Percentiles rank a stretch among this genome's conserved stretches.
Conservation (phyloP, 352 stramenopile genomes). For the Phytophthora cryptogea region DNA sequence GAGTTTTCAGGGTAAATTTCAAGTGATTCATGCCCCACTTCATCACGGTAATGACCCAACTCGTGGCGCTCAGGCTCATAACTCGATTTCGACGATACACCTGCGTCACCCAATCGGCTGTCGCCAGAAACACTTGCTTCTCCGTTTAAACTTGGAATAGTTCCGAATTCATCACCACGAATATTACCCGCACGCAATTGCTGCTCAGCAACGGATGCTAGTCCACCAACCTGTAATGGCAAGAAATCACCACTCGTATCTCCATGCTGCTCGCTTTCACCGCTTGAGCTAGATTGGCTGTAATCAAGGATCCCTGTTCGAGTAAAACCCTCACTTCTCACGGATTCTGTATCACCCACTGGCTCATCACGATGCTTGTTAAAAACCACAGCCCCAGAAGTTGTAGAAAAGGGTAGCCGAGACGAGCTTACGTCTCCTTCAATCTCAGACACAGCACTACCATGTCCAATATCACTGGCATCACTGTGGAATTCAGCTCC, state of each 20-base stretch:
- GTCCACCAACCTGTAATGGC: background rate
- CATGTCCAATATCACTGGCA: background rate
- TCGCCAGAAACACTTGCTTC: background rate
- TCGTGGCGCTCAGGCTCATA: conserved; percentile 1
- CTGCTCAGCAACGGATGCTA: background rate
- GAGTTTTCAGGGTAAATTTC: background rate
- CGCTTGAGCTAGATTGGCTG: background rate
- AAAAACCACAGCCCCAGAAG: background rate
- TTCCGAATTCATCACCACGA: background rate
- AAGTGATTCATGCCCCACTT: conserved; percentile 7
- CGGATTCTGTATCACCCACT: conserved; percentile 1
- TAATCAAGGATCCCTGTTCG: background rate
- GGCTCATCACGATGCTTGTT: background rate
- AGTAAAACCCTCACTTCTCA: background rate
- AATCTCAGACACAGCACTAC: background rate
- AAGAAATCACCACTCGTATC: background rate
- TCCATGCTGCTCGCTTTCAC: background rate
- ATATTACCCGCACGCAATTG: background rate
- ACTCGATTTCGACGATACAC: conserved; percentile 6
- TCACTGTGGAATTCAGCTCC: background rate
- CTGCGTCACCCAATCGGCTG: conserved; percentile 1
- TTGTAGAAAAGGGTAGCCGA: background rate
- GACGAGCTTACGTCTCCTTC: conserved; percentile 4
- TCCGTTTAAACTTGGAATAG: background rate
- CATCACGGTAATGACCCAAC: conserved; percentile 2